Percentiles rank a stretch among this genome's conserved stretches.
Conservation (phyloP, 345 rosid species). For the Abelmoschus esculentus region DNA sequence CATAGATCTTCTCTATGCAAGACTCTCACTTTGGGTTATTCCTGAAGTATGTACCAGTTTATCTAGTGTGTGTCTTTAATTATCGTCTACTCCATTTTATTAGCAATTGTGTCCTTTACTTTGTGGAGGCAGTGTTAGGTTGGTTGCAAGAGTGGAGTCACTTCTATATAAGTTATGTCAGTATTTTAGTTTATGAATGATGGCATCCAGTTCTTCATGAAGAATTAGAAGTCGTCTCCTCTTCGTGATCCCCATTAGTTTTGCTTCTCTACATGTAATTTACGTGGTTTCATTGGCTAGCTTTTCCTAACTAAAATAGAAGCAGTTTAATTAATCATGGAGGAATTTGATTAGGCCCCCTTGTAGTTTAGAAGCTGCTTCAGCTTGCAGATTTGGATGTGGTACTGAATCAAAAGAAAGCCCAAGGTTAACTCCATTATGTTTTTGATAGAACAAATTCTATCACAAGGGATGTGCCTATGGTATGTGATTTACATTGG, state of each 20-base stretch:
- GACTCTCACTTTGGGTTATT: conserved; percentile 80
- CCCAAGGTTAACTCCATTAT: background rate
- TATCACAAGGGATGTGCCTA: background rate
- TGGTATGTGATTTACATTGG: background rate
- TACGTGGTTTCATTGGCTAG: background rate
- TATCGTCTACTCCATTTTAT: background rate
- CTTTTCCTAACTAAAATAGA: background rate
- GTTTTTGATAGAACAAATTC: background rate
- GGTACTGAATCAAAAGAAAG: background rate
- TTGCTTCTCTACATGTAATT: background rate
- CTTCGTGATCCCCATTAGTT: background rate
- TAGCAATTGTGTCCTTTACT: background rate
- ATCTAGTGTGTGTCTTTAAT: background rate
- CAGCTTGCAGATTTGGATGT: background rate
- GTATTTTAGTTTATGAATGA: background rate
- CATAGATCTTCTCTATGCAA: conserved; percentile 92
- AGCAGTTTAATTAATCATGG: background rate
- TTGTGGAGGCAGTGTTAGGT: background rate
- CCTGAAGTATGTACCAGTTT: conserved; percentile 72
- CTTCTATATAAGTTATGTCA: background rate
- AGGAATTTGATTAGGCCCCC: background rate
- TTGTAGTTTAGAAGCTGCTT: background rate
- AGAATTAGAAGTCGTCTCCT: background rate
- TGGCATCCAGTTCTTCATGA: background rate
- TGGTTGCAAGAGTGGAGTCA: background rate